Base-by-base conservation (phyloP, 805 yeast genomes). In the Ogataea henricii region DNA sequence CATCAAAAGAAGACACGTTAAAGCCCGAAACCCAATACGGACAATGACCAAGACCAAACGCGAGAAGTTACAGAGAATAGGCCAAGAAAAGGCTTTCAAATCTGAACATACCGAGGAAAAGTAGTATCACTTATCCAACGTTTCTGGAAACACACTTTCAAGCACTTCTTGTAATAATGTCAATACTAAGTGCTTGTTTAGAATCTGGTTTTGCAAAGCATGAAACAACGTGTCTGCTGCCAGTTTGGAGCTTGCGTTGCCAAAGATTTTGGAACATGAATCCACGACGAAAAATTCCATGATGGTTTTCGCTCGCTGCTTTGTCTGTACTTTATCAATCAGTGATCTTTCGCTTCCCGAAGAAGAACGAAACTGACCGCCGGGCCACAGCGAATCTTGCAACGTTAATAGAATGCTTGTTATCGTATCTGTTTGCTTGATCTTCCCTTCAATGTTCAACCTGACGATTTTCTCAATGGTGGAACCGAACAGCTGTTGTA, bases 401-500 rank as follows among this genome's bases (percentile, higher is more conserved):
- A 69, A 47, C 7, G 46, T 36, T 3, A 54, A 46, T 6, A 81
- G 46, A 2, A 70, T 12, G 9, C 73, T 77, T n/a, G 73, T 65
- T 0, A 86, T 60, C 25, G 70, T 72, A 8, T 69, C 74, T 39
- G 78, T 82, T 8, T 72, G 70, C 32, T 71, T 68, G 3, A 69
- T n/a, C 5, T 56, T 58, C 2, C 57, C 58, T 32, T 71, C 69
- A 26, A 79, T 64, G 48, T 69, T 69, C 23, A 75, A 73, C 34
- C 83, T 68, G 4, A 82, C 74, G 45, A 78, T 79, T 60, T 81
- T 83, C 60, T 91, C 97, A 43, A 68, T 84, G 0, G 97, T 86
- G 2, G 92, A 87, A 0, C 97, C 97, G 32, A 91, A 73, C 1
- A 91, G 65, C 62, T 89, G 96, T 64, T 90, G 97, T 45, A 91